phyloP scores from a whole-genome alignment of 176 grass and related monocot genomes.

The Urochloa ruziziensis region DNA sequence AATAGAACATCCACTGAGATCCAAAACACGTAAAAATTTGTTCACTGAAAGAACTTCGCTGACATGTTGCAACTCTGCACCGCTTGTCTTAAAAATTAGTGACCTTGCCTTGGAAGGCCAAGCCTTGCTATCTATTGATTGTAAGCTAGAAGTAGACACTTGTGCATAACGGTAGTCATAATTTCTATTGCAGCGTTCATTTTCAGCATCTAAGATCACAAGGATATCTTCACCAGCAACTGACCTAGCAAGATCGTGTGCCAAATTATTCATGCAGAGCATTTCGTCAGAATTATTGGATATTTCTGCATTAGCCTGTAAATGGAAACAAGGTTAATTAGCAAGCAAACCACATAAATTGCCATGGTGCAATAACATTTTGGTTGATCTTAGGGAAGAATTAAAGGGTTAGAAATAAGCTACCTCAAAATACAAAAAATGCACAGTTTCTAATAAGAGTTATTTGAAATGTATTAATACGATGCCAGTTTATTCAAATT shows the following conservation, averaged over 20 bases:
- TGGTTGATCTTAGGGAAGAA: background rate
- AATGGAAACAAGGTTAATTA: slow-evolving; percentile 20
- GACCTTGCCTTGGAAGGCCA: slow-evolving; percentile 54
- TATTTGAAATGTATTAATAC: background rate
- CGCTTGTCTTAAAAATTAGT: slow-evolving; percentile 33
- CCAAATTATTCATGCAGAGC: slow-evolving; percentile 49
- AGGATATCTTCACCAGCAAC: slow-evolving; percentile 59
- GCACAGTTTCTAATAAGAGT: background rate
- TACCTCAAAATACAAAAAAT: slow-evolving; percentile 10
- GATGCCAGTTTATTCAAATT: background rate
- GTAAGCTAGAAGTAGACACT: slow-evolving; percentile 28
- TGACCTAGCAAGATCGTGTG: slow-evolving; percentile 63
- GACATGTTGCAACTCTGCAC: slow-evolving; percentile 29
- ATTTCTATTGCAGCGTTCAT: slow-evolving; percentile 12
- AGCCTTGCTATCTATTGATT: slow-evolving; percentile 36
- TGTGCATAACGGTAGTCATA: slow-evolving; percentile 53
- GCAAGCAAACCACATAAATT: background rate
- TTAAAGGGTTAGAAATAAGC: background rate
- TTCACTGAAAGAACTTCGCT: slow-evolving; percentile 41
- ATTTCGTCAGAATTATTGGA: slow-evolving; percentile 27
- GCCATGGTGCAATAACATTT: background rate
- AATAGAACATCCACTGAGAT: slow-evolving; percentile 46
- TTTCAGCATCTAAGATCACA: slow-evolving; percentile 42
- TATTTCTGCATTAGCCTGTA: slow-evolving; percentile 4
- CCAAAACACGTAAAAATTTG: slow-evolving; percentile 50